phyloP scores from a whole-genome alignment of 345 rosid species.

The Carallia brachiata region DNA sequence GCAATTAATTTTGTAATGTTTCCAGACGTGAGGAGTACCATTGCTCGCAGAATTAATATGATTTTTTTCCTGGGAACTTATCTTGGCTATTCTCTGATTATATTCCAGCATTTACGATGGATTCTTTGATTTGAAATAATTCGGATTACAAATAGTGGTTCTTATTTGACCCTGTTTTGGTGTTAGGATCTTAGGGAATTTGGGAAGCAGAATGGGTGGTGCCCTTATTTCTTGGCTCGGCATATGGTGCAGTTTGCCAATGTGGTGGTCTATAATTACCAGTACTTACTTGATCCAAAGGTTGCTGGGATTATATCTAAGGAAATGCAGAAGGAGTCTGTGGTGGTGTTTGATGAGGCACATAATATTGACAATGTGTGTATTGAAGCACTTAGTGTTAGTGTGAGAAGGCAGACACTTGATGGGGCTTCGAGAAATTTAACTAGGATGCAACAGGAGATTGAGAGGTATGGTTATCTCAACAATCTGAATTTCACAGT shows the following conservation, averaged over 20 bases:
- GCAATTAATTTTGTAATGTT: too few relatives aligned
- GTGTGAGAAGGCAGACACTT: conserved; percentile 84
- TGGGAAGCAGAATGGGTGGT: conserved; percentile 88
- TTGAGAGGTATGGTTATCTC: conserved; percentile 60
- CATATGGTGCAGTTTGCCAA: conserved; percentile 95
- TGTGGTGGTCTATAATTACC: conserved; percentile 93
- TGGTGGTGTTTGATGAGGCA: conserved; percentile 95
- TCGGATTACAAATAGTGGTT: not conserved
- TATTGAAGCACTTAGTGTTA: conserved; percentile 95
- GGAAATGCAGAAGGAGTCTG: conserved; percentile 94
- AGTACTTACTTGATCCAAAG: conserved; percentile 95
- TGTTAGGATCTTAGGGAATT: conserved; percentile 75
- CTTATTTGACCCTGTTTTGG: not conserved
- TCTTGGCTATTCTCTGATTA: not conserved
- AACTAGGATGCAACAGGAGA: conserved; percentile 63
- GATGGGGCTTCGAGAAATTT: conserved; percentile 96
- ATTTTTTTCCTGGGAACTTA: not conserved
- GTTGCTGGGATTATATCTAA: conserved; percentile 96
- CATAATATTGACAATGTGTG: conserved; percentile 97
- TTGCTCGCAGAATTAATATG: not conserved
- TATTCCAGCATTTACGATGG: not conserved
- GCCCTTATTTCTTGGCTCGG: conserved; percentile 89
- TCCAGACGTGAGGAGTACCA: too few relatives aligned
- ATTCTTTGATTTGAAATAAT: not conserved
- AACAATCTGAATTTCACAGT: not conserved